Evolutionary conservation across 169 alveolate species (phyloP).

Genomic region (Plasmodium chabaudi): DNA sequence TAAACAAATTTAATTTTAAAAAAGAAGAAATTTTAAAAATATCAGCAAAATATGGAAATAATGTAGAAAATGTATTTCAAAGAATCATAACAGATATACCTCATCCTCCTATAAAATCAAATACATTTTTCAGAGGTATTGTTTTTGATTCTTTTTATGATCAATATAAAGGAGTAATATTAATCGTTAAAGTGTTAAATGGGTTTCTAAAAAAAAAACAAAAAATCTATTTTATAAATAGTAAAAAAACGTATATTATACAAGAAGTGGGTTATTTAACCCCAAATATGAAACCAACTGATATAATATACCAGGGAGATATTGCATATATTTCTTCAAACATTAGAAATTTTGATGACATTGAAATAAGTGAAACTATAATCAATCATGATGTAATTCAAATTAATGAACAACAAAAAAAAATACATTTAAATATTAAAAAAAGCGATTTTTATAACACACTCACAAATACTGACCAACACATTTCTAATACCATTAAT

Average conservation of each 20-base stretch:
- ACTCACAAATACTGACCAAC: neutral
- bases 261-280: constrained; percentile 84
- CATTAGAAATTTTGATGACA: constrained; percentile 60
- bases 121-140: constrained; percentile 89
- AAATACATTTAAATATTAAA: neutral
- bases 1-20: constrained; percentile 77
- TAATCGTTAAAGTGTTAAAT: constrained; percentile 86
- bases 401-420: constrained; percentile 13
- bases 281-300: constrained; percentile 80
- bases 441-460: neutral
- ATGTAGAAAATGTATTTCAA: constrained; percentile 87
- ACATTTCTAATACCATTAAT: neutral
- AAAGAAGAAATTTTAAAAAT: constrained; percentile 89
- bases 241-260: constrained; percentile 70
- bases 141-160: constrained; percentile 94
- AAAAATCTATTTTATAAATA: constrained; percentile 79
- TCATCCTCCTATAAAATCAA: constrained; percentile 86
- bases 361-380: constrained; percentile 43
- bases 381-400: constrained; percentile 17
- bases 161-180: constrained; percentile 92
- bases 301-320: constrained; percentile 73
- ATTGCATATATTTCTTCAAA: constrained; percentile 64
- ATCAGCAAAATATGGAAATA: constrained; percentile 92
- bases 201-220: constrained; percentile 80
- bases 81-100: constrained; percentile 86